Evolutionary conservation across 495 filamentous ascomycete genomes (phyloP), one percentile per base, ranked within the genome.

Genomic region (Podospora anserina): DNA sequence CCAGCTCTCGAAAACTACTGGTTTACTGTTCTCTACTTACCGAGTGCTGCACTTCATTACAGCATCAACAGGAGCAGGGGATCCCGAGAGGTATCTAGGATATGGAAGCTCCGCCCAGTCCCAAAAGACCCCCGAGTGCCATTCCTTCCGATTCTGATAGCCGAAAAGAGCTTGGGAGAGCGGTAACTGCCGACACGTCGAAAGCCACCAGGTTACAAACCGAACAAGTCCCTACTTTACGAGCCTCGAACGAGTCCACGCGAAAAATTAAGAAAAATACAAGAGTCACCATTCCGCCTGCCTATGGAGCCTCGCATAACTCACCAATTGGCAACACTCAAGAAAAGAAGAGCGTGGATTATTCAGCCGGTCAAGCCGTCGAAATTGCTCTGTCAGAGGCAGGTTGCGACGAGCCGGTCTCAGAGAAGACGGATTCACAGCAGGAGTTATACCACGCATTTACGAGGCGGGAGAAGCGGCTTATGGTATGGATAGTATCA

Each of bases 401-500:
- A 1, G 27, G 26, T 32, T 27, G 54, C 19, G n/a, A 55, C 19
- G 7, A 26, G 26, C 30, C 2, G 13, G 15, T 49, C 4, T 62
- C 56, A 13, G 54, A 68, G n/a, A 65, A 59, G 30, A 2, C 5
- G 30, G 13, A 27, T 60, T 18, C 64, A 11, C 65, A 13, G n/a
- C 30, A 39, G 18, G 16, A 49, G 20, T 70, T 70, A 18, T 72
- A 72, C 30, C 74, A 72, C 49, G 72, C 81, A 15, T 82, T 80
- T 65, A 75, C 74, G 0, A 69, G 44, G 13, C 62, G 68, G 1
- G 73, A 78, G 69, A 81, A 80, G 67, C 75, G 74, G 75, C 65
- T 70, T 56, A 28, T 81, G 16, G 76, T 82, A 1, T 71, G 71
- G 64, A 77, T 83, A 34, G 78, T 80, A 11, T 76, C 75, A 0